Percentiles rank a stretch among this genome's conserved stretches.
Evolutionary conservation across 306 rosid species (phyloP).

Genomic region (Dalbergia oliveri): DNA sequence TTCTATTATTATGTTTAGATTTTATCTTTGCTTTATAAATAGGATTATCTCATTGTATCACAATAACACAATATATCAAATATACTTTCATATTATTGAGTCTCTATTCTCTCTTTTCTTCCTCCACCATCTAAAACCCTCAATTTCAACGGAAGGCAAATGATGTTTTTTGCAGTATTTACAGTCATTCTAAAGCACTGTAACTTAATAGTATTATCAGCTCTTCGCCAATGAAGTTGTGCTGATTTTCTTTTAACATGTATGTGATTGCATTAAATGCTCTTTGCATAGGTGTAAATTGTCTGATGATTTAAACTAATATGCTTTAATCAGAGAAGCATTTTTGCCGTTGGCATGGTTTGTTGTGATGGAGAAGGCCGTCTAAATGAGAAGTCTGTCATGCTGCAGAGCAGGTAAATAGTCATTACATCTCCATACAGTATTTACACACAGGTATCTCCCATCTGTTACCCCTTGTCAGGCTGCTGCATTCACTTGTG

Average conservation of each 20-base stretch:
- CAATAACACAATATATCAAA: too few relatives aligned
- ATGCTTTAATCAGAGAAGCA: slow-evolving; percentile 74
- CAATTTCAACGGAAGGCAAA: neutral
- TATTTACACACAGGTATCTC: neutral
- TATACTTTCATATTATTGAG: too few relatives aligned
- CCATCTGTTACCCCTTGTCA: slow-evolving; percentile 5
- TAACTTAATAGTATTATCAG: slow-evolving; percentile 5
- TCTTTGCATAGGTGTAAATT: slow-evolving; percentile 16
- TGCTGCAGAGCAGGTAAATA: slow-evolving; percentile 90
- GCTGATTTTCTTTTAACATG: slow-evolving; percentile 37
- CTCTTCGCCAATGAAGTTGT: slow-evolving; percentile 12
- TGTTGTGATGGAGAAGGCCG: slow-evolving; percentile 94
- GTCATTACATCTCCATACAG: slow-evolving; percentile 10
- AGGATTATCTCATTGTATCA: too few relatives aligned
- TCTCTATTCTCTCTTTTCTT: too few relatives aligned
- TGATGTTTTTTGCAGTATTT: slow-evolving; percentile 11
- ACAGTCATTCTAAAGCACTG: slow-evolving; percentile 1
- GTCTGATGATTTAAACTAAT: slow-evolving; percentile 40
- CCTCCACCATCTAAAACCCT: too few relatives aligned
- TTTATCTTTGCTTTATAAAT: too few relatives aligned
- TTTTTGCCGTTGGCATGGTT: slow-evolving; percentile 88
- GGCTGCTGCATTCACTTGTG: neutral
- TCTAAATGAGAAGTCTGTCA: slow-evolving; percentile 83
- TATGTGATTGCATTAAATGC: slow-evolving; percentile 19
- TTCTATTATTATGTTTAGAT: too few relatives aligned